Evolutionary conservation across 805 yeast genomes (phyloP).

Genomic region (Ogataea nitratoaversa): DNA sequence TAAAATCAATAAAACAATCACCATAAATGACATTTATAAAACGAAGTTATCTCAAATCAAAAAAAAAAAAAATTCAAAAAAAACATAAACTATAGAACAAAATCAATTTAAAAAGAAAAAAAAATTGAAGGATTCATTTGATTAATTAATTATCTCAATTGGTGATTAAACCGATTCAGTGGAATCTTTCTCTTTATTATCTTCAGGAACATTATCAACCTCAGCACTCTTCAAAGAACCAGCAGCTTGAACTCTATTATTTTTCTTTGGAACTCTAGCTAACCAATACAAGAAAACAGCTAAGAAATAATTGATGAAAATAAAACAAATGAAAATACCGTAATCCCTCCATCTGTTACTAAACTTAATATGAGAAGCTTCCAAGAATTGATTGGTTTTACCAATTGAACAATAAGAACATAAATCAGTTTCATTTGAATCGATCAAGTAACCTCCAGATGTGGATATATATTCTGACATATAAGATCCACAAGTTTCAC

Average conservation of each 20-base stretch:
- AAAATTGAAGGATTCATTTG: too few relatives aligned
- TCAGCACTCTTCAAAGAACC: constrained; percentile 14
- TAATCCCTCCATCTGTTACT: constrained; percentile 58
- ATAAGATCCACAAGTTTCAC: constrained; percentile 54
- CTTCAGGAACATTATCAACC: constrained; percentile 1
- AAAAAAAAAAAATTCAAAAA: too few relatives aligned
- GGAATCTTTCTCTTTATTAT: background rate
- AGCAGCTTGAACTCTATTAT: constrained; percentile 29
- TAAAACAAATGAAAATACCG: constrained; percentile 51
- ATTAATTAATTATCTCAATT: too few relatives aligned
- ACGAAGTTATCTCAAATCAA: too few relatives aligned
- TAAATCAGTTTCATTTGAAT: constrained; percentile 39
- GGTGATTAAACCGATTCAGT: too few relatives aligned
- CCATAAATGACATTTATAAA: too few relatives aligned
- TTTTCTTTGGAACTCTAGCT: constrained; percentile 70
- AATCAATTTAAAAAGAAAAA: too few relatives aligned
- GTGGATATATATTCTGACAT: constrained; percentile 36
- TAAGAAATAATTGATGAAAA: constrained; percentile 37
- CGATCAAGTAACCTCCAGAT: constrained; percentile 46
- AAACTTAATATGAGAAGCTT: constrained; percentile 37
- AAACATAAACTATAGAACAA: too few relatives aligned
- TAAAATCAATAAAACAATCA: too few relatives aligned
- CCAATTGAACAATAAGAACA: constrained; percentile 61
- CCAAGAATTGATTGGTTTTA: constrained; percentile 58
- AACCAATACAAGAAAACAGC: constrained; percentile 45